phyloP scores from a whole-genome alignment of 2,329 filamentous ascomycete species.

The Penicillium palitans region DNA sequence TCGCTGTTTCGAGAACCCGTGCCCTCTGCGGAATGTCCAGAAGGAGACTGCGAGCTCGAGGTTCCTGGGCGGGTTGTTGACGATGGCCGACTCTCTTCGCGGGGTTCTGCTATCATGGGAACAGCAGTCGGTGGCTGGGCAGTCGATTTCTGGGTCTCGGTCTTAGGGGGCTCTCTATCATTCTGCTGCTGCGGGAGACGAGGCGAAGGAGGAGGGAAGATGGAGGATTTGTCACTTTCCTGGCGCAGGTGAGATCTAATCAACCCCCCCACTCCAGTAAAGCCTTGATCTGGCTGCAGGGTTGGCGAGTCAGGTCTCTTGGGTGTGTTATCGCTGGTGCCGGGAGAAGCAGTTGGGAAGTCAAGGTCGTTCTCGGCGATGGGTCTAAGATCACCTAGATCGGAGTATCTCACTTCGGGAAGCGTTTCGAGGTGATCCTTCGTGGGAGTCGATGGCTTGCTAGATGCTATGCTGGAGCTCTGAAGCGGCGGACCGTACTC shows the following conservation, averaged over 20 bases:
- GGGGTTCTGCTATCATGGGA: background rate
- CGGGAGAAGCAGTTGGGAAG: background rate
- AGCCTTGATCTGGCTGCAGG: slow-evolving; percentile 60
- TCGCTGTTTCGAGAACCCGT: slow-evolving; percentile 16
- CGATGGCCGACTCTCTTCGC: background rate
- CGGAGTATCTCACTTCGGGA: slow-evolving; percentile 40
- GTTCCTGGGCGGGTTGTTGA: slow-evolving; percentile 5
- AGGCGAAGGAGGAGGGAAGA: slow-evolving; percentile 60
- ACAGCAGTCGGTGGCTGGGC: background rate
- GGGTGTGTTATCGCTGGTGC: slow-evolving; percentile 17
- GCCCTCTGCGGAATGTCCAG: slow-evolving; percentile 15
- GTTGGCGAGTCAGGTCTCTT: slow-evolving; percentile 70
- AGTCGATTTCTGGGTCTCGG: background rate
- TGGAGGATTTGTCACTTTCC: slow-evolving; percentile 77
- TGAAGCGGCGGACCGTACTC: slow-evolving; percentile 42
- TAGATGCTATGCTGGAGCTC: slow-evolving; percentile 35
- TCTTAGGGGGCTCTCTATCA: slow-evolving; percentile 21
- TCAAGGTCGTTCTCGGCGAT: slow-evolving; percentile 39
- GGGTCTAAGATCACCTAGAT: slow-evolving; percentile 42
- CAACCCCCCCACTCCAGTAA: slow-evolving; percentile 64
- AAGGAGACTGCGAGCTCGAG: slow-evolving; percentile 13
- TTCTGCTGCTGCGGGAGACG: slow-evolving; percentile 36
- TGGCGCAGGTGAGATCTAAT: slow-evolving; percentile 81
- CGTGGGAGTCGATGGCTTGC: slow-evolving; percentile 30
- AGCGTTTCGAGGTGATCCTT: slow-evolving; percentile 34